Evolutionary conservation across 208 protist species (phyloP), one percentile per base, ranked within the genome.

Genomic region (Wallacemonas sp.): DNA sequence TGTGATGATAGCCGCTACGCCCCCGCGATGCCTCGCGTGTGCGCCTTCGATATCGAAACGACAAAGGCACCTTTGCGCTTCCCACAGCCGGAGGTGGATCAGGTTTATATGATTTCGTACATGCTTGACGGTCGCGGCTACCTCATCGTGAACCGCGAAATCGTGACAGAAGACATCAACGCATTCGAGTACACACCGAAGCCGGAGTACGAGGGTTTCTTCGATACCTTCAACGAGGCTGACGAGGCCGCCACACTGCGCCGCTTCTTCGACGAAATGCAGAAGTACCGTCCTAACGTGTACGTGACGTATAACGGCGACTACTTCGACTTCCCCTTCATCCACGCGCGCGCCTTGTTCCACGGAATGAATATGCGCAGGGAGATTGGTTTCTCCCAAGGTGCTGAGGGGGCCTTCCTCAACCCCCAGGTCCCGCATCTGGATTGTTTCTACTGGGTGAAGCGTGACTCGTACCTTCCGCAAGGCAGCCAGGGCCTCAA

Each of bases 41-140:
- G 90, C 28, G 97, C 98, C 1, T 99, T 98, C 64, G 99, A 99
- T 91, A 99, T 99, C 70, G 99, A 99, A 72, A 99, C 96, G 5
- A 99, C 98, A 1, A 99, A 99, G 72, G 78, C 91, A 3, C 99
- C 98, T 28, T 81, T 99, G 41, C 99, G 98, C 71, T 99, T 99
- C 77, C 99, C 99, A 24, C 97, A 99, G 63, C 90, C 93, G 11
- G 75, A 97, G 47, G 84, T 90, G 14, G 99, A 99, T 86, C 78
- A 94, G 63, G 98, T 99, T 38, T 99, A 99, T 87, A 99, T 99
- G 98, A 99, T 99, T 58, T 99, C 99, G 2, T 99, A 99, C 85
- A 99, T 99, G 98, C 62, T 99, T 6, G 98, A 99, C 75, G 91
- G 95, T 0, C 86, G 98, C 49, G 98, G 98, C 38, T 99, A 98